phyloP scores from a whole-genome alignment of 108 stramenopile genomes.

The Stephanodiscus minutulus region DNA sequence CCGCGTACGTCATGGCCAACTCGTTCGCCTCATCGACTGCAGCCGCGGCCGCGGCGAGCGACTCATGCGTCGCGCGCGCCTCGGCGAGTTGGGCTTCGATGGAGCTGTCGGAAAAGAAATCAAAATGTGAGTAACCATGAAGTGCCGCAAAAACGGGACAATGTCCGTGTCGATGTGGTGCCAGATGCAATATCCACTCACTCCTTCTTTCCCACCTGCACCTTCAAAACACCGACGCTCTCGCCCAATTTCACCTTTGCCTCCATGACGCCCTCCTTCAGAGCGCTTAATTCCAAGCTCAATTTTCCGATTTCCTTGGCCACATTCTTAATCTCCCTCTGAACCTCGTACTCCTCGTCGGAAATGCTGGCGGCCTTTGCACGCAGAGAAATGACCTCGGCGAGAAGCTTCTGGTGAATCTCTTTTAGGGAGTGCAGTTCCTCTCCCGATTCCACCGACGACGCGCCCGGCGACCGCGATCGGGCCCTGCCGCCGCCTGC shows the following conservation, averaged over 20 bases:
- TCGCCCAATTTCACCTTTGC: conserved; percentile 68
- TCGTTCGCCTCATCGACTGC: conserved; percentile 68
- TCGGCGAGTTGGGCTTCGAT: conserved; percentile 34
- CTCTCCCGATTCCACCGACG: conserved; percentile 13
- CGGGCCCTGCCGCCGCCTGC: not conserved
- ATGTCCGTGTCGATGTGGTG: not conserved
- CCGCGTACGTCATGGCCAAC: conserved; percentile 46
- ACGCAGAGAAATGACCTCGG: conserved; percentile 81
- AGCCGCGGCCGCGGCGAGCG: conserved; percentile 49
- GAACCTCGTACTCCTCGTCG: conserved; percentile 79
- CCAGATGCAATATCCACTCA: conserved; percentile 37
- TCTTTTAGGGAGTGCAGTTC: conserved; percentile 69
- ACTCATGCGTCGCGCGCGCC: conserved; percentile 27
- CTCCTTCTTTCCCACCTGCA: conserved; percentile 74
- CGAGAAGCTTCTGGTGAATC: conserved; percentile 77
- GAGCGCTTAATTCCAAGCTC: conserved; percentile 52
- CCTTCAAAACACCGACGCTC: conserved; percentile 71
- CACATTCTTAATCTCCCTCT: conserved; percentile 58
- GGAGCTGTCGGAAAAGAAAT: conserved; percentile 11
- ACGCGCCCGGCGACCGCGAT: not conserved
- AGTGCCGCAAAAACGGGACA: not conserved
- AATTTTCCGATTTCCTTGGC: conserved; percentile 67
- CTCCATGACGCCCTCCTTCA: conserved; percentile 70
- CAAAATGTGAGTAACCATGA: not conserved
- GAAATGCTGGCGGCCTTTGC: conserved; percentile 71